Percentiles rank a stretch among this genome's conserved stretches.
Conservation (phyloP, 2,329 filamentous ascomycete species). For the Scedosporium aurantiacum region DNA sequence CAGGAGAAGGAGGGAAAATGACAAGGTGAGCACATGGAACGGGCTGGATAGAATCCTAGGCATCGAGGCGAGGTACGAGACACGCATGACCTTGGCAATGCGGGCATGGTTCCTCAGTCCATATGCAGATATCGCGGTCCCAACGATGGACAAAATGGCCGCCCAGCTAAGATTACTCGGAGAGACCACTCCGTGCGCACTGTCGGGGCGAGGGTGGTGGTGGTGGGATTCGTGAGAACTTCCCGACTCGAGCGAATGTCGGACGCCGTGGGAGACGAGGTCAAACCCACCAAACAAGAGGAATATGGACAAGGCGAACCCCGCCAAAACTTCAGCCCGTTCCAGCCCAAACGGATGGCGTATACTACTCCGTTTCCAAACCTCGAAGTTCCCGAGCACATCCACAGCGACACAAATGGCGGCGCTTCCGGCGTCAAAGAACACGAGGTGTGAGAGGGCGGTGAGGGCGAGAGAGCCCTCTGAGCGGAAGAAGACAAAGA, state of each 20-base stretch:
- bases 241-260: conserved; percentile 72
- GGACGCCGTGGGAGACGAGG: conserved; percentile 83
- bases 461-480: conserved; percentile 83
- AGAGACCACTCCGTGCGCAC: conserved; percentile 50
- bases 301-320: conserved; percentile 91
- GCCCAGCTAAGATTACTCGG: conserved; percentile 73
- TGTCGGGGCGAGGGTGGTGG: conserved; percentile 50
- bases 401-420: conserved; percentile 87
- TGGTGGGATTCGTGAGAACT: conserved; percentile 16
- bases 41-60: conserved; percentile 88
- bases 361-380: conserved; percentile 88
- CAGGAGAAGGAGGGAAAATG: conserved; percentile 70
- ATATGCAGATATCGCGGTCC: conserved; percentile 78
- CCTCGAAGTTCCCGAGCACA: conserved; percentile 90
- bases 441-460: conserved; percentile 81
- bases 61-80: conserved; percentile 69
- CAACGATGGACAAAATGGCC: conserved; percentile 67
- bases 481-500: conserved; percentile 75
- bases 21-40: conserved; percentile 86
- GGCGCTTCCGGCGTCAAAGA: conserved; percentile 90
- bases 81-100: conserved; percentile 83
- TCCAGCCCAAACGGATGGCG: conserved; percentile 90
- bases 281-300: conserved; percentile 97
- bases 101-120: conserved; percentile 81
- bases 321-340: conserved; percentile 83